Evolutionary conservation across 495 filamentous ascomycete species (phyloP), one percentile per base, ranked within the genome.

Genomic region (Ramalina peruviana): DNA sequence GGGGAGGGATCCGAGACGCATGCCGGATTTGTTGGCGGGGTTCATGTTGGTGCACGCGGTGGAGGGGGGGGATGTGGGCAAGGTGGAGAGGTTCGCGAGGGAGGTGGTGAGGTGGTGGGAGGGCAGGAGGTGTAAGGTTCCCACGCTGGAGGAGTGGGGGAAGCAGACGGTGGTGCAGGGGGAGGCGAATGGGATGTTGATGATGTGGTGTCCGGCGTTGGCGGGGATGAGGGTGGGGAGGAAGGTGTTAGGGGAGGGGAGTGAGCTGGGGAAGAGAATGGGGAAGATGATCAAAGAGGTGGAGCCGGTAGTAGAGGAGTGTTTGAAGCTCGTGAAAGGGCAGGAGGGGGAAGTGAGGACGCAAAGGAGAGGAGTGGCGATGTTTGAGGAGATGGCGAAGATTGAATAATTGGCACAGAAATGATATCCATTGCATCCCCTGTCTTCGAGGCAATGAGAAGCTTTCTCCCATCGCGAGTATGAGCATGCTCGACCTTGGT

Each of bases 211-310:
- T 23, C 54, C 54, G 11, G 54, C 51, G 12, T 52, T 51, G 54
- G 51, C 50, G 36, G 57, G 57, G 6, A 54, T 60, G 45, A 33
- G 39, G 16, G 36, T 60, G 46, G 57, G 51, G 20, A 48, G 37
- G 30, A 41, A 52, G 5, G 36, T 54, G 20, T 33, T 57, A 13
- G 52, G 52, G 33, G 46, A 52, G 12, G 36, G 38, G 25, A 50
- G 50, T 4, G 20, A 39, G 4, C 13, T 54, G 1, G 51, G 51
- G 9, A 39, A 43, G 39, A 36, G 46, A 15, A 37, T 60, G 27
- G 49, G 25, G 16, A 52, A 27, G 16, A 36, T 60, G 11, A 5
- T 30, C 9, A n/a, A 46, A 36, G 54, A 57, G 27, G 19, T 55
- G 53, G 48, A 55, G 37, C 58, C 43, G 26, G 30, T 49, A 38